Evolutionary conservation across 768 basidiomycete species (phyloP).

Genomic region (Chlorophyllum brunneum): DNA sequence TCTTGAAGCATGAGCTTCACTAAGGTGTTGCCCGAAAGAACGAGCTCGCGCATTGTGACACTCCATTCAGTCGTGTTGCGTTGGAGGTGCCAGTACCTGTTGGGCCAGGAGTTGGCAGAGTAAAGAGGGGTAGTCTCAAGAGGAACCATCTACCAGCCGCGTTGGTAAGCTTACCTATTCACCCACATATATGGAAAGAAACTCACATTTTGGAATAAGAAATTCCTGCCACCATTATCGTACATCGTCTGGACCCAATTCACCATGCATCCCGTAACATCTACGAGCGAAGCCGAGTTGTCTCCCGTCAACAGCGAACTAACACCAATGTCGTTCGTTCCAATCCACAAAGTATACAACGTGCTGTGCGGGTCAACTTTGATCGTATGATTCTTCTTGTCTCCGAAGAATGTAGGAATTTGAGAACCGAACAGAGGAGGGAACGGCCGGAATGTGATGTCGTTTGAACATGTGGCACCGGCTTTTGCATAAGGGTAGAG

Average conservation of each 20-base stretch:
- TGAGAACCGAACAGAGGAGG: slow-evolving; percentile 57
- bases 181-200: too few relatives aligned
- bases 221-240: slow-evolving; percentile 57
- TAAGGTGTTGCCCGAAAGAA: slow-evolving; percentile 46
- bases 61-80: slow-evolving; percentile 58
- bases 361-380: slow-evolving; percentile 41
- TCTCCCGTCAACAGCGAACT: slow-evolving; percentile 51
- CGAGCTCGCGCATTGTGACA: slow-evolving; percentile 50
- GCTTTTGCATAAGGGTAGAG: slow-evolving; percentile 57
- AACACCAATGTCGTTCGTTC: slow-evolving; percentile 61
- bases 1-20: slow-evolving; percentile 47
- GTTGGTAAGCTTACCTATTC: neutral
- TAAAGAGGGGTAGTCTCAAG: slow-evolving; percentile 48
- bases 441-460: slow-evolving; percentile 52
- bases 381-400: slow-evolving; percentile 37
- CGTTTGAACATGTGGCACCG: slow-evolving; percentile 66
- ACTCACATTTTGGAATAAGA: slow-evolving; percentile 48
- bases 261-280: slow-evolving; percentile 54
- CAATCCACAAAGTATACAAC: slow-evolving; percentile 65
- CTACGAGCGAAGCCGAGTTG: slow-evolving; percentile 51
- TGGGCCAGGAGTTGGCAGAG: slow-evolving; percentile 42
- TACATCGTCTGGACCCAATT: slow-evolving; percentile 58
- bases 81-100: slow-evolving; percentile 43
- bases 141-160: slow-evolving; percentile 46
- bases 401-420: slow-evolving; percentile 48